Evolutionary conservation across 2,329 filamentous ascomycete species (phyloP).

Genomic region (Pseudogymnoascus destructans): DNA sequence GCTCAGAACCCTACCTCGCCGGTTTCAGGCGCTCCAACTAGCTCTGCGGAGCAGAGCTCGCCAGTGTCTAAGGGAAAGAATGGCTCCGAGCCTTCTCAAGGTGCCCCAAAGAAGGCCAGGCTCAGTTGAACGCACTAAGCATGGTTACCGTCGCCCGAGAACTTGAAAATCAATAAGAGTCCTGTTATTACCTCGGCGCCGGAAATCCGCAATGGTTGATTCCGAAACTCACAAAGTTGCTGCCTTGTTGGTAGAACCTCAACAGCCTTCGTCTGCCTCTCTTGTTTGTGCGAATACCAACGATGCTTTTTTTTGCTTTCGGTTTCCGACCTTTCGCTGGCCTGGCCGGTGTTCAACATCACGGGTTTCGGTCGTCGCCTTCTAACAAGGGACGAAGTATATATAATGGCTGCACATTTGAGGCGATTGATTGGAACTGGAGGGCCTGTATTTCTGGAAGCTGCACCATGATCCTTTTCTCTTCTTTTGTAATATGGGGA

Average conservation of each 20-base stretch:
- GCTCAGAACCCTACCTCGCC: background rate
- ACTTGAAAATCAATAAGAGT: background rate
- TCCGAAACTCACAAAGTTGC: background rate
- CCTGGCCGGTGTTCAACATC: background rate
- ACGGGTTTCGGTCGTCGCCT: background rate
- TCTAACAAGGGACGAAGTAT: background rate
- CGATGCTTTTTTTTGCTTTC: background rate
- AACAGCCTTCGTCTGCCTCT: background rate
- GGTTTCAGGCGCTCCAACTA: background rate
- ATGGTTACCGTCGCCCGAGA: background rate
- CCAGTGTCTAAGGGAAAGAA: background rate
- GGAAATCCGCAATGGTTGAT: background rate
- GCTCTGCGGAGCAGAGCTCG: background rate
- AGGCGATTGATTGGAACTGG: background rate
- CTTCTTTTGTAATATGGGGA: background rate
- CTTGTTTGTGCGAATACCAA: background rate
- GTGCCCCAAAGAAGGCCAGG: background rate
- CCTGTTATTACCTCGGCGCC: background rate
- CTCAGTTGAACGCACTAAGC: background rate
- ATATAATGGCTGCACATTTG: background rate
- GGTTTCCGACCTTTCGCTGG: background rate
- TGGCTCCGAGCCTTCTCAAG: background rate
- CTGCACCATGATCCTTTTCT: background rate
- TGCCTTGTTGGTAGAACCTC: background rate
- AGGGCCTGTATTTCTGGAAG: background rate